These are phyloP conservation scores for Meripilus lineatus DNA, from an alignment of 1,284 basidiomycete species.

Conservation along the genomic window DNA sequence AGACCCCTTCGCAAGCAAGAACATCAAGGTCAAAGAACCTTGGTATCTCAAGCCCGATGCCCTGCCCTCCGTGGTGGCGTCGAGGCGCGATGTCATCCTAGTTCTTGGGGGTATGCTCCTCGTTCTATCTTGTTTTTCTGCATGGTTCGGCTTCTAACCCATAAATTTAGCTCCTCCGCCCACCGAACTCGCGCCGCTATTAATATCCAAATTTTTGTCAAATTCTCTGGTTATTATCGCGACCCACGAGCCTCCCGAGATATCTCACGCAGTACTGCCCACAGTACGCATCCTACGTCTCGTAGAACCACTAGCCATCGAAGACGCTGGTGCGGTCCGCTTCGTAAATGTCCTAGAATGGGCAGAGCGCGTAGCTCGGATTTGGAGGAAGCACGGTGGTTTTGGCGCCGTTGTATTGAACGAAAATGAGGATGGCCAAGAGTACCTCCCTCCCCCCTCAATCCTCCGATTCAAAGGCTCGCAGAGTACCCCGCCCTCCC, in stretches of 20 bases:
- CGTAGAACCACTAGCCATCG: conserved; percentile 35
- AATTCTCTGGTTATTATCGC: conserved; percentile 45
- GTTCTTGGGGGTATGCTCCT: conserved; percentile 41
- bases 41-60: conserved; percentile 31
- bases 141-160: background rate
- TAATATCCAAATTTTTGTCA: conserved; percentile 40
- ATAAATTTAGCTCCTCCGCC: conserved; percentile 30
- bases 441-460: conserved; percentile 19
- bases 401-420: conserved; percentile 27
- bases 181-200: conserved; percentile 38
- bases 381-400: conserved; percentile 39
- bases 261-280: conserved; percentile 30
- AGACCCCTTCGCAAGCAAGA: conserved; percentile 40
- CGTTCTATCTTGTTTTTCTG: background rate
- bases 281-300: conserved; percentile 44
- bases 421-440: conserved; percentile 25
- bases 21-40: conserved; percentile 25
- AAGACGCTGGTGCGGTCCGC: conserved; percentile 43
- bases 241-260: conserved; percentile 38
- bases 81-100: conserved; percentile 39
- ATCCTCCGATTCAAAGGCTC: conserved; percentile 18
- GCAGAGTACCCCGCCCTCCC: conserved; percentile 21
- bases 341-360: conserved; percentile 48
- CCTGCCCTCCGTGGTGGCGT: conserved; percentile 20
- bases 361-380: conserved; percentile 43